A percentile compares a stretch with the other conserved stretches of the same genome.
Evolutionary conservation across 2,329 filamentous ascomycete species (phyloP).

Genomic region (Tolypocladium guangdongense): DNA sequence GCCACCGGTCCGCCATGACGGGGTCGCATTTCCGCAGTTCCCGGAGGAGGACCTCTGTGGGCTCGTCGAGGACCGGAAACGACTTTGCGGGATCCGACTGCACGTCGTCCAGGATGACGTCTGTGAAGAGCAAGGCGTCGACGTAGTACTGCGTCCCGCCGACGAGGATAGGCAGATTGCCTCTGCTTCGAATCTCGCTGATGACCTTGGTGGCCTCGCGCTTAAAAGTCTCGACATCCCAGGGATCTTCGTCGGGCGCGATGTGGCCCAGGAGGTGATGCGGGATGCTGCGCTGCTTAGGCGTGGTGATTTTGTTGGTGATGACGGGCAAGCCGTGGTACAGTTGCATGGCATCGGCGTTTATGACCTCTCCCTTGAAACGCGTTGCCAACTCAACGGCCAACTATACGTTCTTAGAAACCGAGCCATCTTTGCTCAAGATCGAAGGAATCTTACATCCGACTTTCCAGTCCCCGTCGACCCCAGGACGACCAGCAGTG

Average conservation of each 20-base stretch:
- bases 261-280: conserved; percentile 84
- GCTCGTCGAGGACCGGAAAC: conserved; percentile 61
- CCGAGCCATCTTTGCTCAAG: not conserved
- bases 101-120: conserved; percentile 43
- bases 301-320: conserved; percentile 76
- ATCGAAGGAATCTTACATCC: conserved; percentile 46
- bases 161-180: conserved; percentile 78
- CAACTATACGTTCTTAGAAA: conserved; percentile 43
- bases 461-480: conserved; percentile 92
- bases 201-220: conserved; percentile 58
- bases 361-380: conserved; percentile 90
- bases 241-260: conserved; percentile 63
- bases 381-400: conserved; percentile 76
- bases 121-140: conserved; percentile 69
- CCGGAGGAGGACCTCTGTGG: conserved; percentile 60
- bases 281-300: conserved; percentile 68
- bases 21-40: conserved; percentile 76
- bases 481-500: conserved; percentile 73
- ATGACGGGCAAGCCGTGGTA: conserved; percentile 87
- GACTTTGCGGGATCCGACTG: conserved; percentile 22
- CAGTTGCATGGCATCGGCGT: conserved; percentile 96
- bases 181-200: conserved; percentile 63
- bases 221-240: conserved; percentile 73
- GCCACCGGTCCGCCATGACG: conserved; percentile 81
- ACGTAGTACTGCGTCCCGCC: conserved; percentile 95